phyloP scores from a whole-genome alignment of 306 rosid species.

The Prunus kanzakura region DNA sequence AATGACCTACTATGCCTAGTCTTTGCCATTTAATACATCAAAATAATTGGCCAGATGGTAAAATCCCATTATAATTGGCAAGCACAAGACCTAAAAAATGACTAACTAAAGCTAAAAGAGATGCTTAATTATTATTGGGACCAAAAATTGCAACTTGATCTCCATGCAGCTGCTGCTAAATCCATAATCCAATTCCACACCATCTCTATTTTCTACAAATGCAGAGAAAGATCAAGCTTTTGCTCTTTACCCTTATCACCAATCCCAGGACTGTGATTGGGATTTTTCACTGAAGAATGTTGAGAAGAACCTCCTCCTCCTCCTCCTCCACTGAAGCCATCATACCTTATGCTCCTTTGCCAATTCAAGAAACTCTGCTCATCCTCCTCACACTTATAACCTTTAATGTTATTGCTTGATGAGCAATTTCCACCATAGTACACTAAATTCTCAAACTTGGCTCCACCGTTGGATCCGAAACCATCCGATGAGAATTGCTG shows the following conservation, averaged over 20 bases:
- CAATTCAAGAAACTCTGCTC: constrained; percentile 37
- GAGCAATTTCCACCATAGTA: constrained; percentile 35
- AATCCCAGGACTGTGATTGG: constrained; percentile 24
- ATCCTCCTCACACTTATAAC: constrained; percentile 35
- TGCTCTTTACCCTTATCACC: constrained; percentile 39
- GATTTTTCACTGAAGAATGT: constrained; percentile 15
- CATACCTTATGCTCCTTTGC: constrained; percentile 39
- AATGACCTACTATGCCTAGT: neutral
- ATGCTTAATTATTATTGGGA: neutral
- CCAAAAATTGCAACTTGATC: constrained; percentile 1
- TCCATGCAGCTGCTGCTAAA: neutral
- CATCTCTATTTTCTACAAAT: constrained; percentile 37
- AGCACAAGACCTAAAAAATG: neutral
- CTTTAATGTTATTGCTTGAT: constrained; percentile 13
- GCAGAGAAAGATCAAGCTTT: constrained; percentile 80
- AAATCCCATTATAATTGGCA: neutral
- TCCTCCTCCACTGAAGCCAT: constrained; percentile 19
- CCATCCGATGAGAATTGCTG: constrained; percentile 35
- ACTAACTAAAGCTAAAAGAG: neutral
- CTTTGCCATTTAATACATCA: neutral
- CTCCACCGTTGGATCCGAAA: constrained; percentile 42
- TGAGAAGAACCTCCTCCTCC: constrained; percentile 30
- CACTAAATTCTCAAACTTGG: constrained; percentile 41
- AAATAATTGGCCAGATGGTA: neutral
- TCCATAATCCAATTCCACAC: neutral